Base-by-base conservation (phyloP, 371 early-diverging fungal genomes). In the Apophysomyces variabilis region DNA sequence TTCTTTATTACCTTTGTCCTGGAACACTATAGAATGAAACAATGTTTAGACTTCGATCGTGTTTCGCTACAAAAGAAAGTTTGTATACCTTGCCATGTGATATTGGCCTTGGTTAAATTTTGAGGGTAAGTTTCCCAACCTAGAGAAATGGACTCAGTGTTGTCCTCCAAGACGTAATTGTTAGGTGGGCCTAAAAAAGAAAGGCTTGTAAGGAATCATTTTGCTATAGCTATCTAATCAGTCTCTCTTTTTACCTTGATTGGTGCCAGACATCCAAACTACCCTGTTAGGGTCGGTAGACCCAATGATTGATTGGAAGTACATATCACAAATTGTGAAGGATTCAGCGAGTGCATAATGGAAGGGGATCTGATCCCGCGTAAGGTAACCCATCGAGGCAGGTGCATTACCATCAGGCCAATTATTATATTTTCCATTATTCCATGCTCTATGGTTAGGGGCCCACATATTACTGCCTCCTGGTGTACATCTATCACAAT, bases 251-350 rank as follows among this genome's bases (percentile, higher is more conserved):
- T 63, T 43, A 59, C 73, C 66, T 50, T 41, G 38, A 21, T 61
- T 70, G 12, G 74, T 67, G 16, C 74, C 74, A 9, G 70, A 70
- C 63, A 73, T 67, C 74, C 74, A 73, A 60, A 65, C 62, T 35
- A 62, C 74, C 47, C 74, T 70, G 21, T 73, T 73, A 12, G 74
- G 74, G 21, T 73, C 62, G 11, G 70, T 73, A 16, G 73, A 47
- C 13, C 69, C 67, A 56, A 63, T 67, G 8, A 73, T 65, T 26
- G 67, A 67, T 57, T 73, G 74, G 64, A 69, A 69, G 50, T 73
- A 73, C 67, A 69, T 73, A 26, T 73, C 74, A 36, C 58, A 64
- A 62, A 73, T 73, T 16, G 70, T 70, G 47, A 73, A 73, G 54
- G 67, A 64, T 46, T 73, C 74, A 38, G 70, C 74, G 44, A 73